Base-by-base conservation (phyloP, 345 rosid species). In the Isatis tinctoria region DNA sequence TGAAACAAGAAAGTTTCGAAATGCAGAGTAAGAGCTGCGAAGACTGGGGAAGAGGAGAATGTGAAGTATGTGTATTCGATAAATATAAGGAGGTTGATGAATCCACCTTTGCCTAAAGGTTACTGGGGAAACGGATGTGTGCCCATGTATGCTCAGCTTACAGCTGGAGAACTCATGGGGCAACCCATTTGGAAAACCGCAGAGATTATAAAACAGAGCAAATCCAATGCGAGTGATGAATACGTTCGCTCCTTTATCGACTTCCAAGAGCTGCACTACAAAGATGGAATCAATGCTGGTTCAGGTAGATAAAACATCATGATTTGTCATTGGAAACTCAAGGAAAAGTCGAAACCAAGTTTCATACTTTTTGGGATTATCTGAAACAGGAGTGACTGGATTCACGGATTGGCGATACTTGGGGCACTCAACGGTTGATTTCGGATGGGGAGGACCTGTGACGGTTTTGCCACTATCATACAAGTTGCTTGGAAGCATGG, bases 381-480 rank as follows among this genome's bases (percentile, higher is more conserved):
- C 17, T 43, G 2, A 39, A 48, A 58, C 69, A 77, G 82, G 83
- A 65, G 92, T 89, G 74, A 88, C 96, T 27, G 91, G 96, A n/a
- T 89, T 90, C 87, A 91, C 98, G 6, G 97, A 93, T 71, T 89
- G 97, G 98, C 78, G 97, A 72, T 87, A 93, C 73, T 69, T 93
- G 27, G 97, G 98, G 26, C 97, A 93, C 76, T 81, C 91, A 0
- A 78, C 85, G 0, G 84, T 93, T 16, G 98, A 90, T 80, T 93
- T 93, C 28, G 98, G 97, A 8, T 90, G 93, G 92, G 97, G 96
- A 72, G 91, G 90, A 47, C 96, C 97, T 0, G 87, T 88, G 18
- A 83, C 80, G 8, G 89, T 93, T 33, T 70, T 90, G 73, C 97
- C 98, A 1, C 65, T 89, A 7, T 81, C 97, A 22, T 76, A 62